These are phyloP conservation scores for Euphorbia corollata DNA, from an alignment of 441 rosid genomes.

Conservation along the genomic window DNA sequence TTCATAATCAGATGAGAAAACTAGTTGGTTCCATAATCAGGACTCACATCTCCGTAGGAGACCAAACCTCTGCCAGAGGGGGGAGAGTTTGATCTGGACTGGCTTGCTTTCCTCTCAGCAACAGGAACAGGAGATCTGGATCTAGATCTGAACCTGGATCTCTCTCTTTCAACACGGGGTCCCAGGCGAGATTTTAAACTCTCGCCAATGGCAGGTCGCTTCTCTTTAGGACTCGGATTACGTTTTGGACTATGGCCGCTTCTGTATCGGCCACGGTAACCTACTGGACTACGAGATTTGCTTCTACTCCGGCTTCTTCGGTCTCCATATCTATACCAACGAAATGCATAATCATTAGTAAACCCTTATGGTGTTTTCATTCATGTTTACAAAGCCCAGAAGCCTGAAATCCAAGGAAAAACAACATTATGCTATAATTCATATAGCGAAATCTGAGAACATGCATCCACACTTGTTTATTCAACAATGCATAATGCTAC, in stretches of 20 bases:
- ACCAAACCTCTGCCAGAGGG: conserved; percentile 67
- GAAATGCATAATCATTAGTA: conserved; percentile 10
- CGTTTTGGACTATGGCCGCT: conserved; percentile 53
- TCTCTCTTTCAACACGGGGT: conserved; percentile 34
- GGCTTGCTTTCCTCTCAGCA: conserved; percentile 28
- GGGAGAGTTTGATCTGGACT: conserved; percentile 36
- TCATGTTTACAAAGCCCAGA: conserved; percentile 6
- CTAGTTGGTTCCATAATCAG: conserved; percentile 27
- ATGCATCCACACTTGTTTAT: not conserved
- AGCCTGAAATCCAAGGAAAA: not conserved
- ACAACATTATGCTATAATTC: not conserved
- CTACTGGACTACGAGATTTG: conserved; percentile 51
- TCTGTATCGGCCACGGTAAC: conserved; percentile 39
- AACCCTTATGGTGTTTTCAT: not conserved
- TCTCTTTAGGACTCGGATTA: conserved; percentile 56
- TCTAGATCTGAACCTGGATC: conserved; percentile 30
- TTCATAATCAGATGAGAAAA: not conserved
- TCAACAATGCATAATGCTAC: not conserved
- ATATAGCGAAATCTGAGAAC: not conserved
- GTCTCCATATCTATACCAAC: conserved; percentile 37
- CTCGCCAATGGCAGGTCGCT: conserved; percentile 51
- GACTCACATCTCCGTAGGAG: conserved; percentile 63
- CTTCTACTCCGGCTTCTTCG: conserved; percentile 51
- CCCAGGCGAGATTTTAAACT: conserved; percentile 74
- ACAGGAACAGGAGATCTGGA: conserved; percentile 41